These are phyloP conservation scores for Phylloporus rhodoxanthus DNA, from an alignment of 768 basidiomycete species.

Conservation along the genomic window DNA sequence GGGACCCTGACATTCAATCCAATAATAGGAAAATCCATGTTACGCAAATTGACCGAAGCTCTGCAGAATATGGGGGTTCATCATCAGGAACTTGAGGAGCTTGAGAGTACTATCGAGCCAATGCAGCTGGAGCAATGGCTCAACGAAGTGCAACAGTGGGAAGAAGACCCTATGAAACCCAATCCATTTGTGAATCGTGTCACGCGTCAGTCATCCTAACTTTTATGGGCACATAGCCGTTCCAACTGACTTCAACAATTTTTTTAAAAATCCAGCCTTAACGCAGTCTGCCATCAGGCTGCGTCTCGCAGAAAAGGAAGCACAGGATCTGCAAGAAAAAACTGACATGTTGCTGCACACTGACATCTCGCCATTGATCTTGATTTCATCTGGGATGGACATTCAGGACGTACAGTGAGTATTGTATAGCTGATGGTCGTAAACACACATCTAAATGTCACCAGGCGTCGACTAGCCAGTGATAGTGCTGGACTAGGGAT, in stretches of 20 bases:
- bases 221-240: too few species aligned
- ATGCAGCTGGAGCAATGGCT: neutral
- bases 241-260: too few species aligned
- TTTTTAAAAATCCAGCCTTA: too few species aligned
- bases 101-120: neutral
- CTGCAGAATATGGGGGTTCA: neutral
- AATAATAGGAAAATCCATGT: neutral
- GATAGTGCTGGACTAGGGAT: neutral
- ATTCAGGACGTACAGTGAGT: neutral
- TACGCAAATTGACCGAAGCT: neutral
- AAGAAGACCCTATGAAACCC: neutral
- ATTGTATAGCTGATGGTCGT: too few species aligned
- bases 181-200: slow-evolving; percentile 1
- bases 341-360: neutral
- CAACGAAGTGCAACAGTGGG: neutral
- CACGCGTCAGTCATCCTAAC: too few species aligned
- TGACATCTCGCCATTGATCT: neutral
- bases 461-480: neutral
- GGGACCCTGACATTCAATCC: too few species aligned
- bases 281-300: neutral
- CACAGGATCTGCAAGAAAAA: neutral
- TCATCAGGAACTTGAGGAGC: neutral
- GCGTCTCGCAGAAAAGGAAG: neutral
- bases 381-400: neutral
- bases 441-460: neutral